A percentile compares a stretch with the other conserved stretches of the same genome.
phyloP scores from a whole-genome alignment of 177 flowering plant genomes.

The Vitis hybrid region DNA sequence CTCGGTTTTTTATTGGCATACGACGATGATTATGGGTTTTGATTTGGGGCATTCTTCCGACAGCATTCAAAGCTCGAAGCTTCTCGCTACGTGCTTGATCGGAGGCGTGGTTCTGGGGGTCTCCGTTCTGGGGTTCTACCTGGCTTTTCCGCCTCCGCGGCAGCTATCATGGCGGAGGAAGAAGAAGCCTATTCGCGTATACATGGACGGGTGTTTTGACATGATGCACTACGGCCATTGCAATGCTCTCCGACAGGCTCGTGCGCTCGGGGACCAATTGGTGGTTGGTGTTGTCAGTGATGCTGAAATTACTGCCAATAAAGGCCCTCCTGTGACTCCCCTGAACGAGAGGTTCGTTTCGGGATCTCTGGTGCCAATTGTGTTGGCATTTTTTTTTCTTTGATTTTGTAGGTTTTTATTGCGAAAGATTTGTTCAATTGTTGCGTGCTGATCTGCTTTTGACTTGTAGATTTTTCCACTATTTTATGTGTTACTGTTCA shows the following conservation, averaged over 20 bases:
- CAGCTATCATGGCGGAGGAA: slow-evolving; percentile 38
- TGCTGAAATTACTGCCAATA: slow-evolving; percentile 81
- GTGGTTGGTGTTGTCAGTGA: slow-evolving; percentile 98
- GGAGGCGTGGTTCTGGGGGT: slow-evolving; percentile 48
- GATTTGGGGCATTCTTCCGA: slow-evolving; percentile 22
- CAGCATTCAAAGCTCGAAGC: slow-evolving; percentile 21
- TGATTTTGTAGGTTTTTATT: neutral
- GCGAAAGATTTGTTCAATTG: no score
- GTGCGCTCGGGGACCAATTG: slow-evolving; percentile 90
- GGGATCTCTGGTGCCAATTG: no score
- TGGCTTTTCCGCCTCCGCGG: slow-evolving; percentile 27
- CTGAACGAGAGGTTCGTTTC: slow-evolving; percentile 68
- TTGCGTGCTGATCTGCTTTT: no score
- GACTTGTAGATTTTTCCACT: no score
- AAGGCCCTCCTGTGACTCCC: slow-evolving; percentile 98
- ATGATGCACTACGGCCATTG: slow-evolving; percentile 99
- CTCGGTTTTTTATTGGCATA: no score
- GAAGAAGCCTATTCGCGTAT: slow-evolving; percentile 77
- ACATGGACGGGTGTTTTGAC: slow-evolving; percentile 99
- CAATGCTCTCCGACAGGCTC: slow-evolving; percentile 95
- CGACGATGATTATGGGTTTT: slow-evolving; percentile 14
- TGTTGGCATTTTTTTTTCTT: neutral
- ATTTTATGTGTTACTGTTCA: no score
- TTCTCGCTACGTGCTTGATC: slow-evolving; percentile 42
- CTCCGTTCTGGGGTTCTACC: slow-evolving; percentile 34